Conservation (phyloP, 345 rosid genomes). For the Isatis tinctoria region DNA sequence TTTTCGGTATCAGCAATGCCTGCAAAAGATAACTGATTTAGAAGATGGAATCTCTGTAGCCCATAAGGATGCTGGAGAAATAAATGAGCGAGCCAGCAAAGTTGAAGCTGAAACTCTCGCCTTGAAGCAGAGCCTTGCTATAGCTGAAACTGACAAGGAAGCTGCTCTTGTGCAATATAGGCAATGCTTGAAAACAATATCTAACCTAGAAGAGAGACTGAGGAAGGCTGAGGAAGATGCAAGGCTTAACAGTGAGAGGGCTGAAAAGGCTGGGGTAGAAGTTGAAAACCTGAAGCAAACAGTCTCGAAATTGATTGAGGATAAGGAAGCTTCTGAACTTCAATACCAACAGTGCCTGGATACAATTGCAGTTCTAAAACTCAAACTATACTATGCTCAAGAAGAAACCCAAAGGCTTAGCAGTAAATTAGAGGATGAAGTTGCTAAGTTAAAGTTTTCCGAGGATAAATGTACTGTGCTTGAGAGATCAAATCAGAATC, state of each 20-base stretch:
- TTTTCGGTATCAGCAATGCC: slow-evolving; percentile 58
- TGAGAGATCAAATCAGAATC: slow-evolving; percentile 75
- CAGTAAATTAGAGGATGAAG: slow-evolving; percentile 54
- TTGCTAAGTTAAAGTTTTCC: slow-evolving; percentile 60
- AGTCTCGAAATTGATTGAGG: slow-evolving; percentile 45
- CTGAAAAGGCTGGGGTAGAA: slow-evolving; percentile 58
- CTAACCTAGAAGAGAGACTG: slow-evolving; percentile 52
- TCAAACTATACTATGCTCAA: slow-evolving; percentile 46
- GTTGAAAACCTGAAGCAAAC: slow-evolving; percentile 61
- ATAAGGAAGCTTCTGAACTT: slow-evolving; percentile 65
- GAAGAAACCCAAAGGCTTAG: slow-evolving; percentile 68
- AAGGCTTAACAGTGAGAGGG: slow-evolving; percentile 40
- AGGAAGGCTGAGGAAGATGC: slow-evolving; percentile 54
- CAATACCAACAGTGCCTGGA: slow-evolving; percentile 69
- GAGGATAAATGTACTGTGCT: slow-evolving; percentile 74
- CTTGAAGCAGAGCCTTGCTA: slow-evolving; percentile 48
- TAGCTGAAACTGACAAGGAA: slow-evolving; percentile 60
- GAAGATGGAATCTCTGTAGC: slow-evolving; percentile 49
- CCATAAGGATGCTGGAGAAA: slow-evolving; percentile 49
- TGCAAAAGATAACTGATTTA: slow-evolving; percentile 57
- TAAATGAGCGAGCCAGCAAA: slow-evolving; percentile 49
- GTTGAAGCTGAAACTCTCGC: slow-evolving; percentile 54
- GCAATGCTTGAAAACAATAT: slow-evolving; percentile 50
- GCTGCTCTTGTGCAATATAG: slow-evolving; percentile 46
- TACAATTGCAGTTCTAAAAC: slow-evolving; percentile 58